A percentile compares a stretch with the other conserved stretches of the same genome.
Conservation (phyloP, 495 filamentous ascomycete species). For the Aspergillus baeticus region DNA sequence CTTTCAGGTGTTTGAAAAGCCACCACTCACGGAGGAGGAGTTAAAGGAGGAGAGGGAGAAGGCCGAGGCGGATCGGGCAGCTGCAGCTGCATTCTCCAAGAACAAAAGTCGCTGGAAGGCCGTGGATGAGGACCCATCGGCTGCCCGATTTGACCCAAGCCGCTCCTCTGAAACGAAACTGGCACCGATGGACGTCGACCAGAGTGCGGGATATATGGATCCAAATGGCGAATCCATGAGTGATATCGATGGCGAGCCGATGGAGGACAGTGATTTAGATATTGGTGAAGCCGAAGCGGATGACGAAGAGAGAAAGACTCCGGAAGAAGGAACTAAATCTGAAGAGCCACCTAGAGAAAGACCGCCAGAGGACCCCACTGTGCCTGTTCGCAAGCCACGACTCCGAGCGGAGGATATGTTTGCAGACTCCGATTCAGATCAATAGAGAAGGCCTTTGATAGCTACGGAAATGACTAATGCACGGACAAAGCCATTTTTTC, state of each 20-base stretch:
- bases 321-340: conserved; percentile 37
- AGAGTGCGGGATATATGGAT: conserved; percentile 21
- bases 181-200: conserved; percentile 25
- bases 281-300: conserved; percentile 31
- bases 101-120: conserved; percentile 70
- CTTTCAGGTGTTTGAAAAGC: conserved; percentile 68
- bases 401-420: conserved; percentile 95
- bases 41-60: conserved; percentile 51
- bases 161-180: conserved; percentile 22
- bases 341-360: conserved; percentile 17
- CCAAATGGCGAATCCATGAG: conserved; percentile 41
- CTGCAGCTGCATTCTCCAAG: conserved; percentile 36
- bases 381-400: conserved; percentile 51
- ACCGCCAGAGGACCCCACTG: conserved; percentile 19
- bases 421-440: conserved; percentile 63
- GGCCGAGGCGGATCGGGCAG: conserved; percentile 36
- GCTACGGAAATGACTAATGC: conserved; percentile 1
- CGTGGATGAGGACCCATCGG: conserved; percentile 55
- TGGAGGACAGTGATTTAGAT: conserved; percentile 56
- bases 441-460: conserved; percentile 10
- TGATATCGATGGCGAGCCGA: conserved; percentile 51
- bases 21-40: conserved; percentile 58
- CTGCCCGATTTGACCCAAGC: conserved; percentile 35
- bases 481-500: neutral
- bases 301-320: conserved; percentile 13